These are phyloP conservation scores for Fraxinus paxiana DNA, from an alignment of 305 asterid genomes.

Conservation along the genomic window DNA sequence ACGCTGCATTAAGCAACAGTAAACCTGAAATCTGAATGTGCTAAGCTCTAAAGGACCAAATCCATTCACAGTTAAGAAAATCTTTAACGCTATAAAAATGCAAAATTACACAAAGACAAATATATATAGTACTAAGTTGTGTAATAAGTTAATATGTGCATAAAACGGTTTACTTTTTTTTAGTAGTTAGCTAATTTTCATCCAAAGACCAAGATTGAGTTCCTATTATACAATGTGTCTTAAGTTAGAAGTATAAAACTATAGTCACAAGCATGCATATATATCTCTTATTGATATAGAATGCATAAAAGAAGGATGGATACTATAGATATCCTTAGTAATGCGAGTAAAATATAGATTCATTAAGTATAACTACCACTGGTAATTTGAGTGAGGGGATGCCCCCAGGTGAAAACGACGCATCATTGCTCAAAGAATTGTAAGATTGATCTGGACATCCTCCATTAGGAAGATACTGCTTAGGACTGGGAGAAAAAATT, in stretches of 20 bases:
- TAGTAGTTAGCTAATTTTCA: background rate
- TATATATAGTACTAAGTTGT: background rate
- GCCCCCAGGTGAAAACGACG: conserved; percentile 60
- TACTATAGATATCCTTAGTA: background rate
- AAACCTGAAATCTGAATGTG: background rate
- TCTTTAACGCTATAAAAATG: background rate
- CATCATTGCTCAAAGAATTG: conserved; percentile 56
- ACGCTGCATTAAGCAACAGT: background rate
- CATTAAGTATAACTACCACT: conserved; percentile 79
- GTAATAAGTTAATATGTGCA: background rate
- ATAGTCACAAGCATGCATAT: background rate
- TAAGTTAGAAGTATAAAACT: background rate
- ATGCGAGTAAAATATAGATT: conserved; percentile 26
- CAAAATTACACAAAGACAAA: background rate
- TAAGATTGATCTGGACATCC: conserved; percentile 45
- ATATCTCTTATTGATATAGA: background rate
- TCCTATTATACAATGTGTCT: background rate
- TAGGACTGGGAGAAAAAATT: conserved; percentile 57
- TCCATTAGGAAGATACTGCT: conserved; percentile 62
- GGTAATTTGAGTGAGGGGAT: conserved; percentile 70
- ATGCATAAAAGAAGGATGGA: conserved; percentile 3
- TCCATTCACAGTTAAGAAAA: background rate
- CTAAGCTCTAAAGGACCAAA: background rate
- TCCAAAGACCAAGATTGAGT: background rate
- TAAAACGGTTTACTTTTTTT: background rate